Conservation (phyloP, 2,329 filamentous ascomycete species). For the Gremmenia infestans region DNA sequence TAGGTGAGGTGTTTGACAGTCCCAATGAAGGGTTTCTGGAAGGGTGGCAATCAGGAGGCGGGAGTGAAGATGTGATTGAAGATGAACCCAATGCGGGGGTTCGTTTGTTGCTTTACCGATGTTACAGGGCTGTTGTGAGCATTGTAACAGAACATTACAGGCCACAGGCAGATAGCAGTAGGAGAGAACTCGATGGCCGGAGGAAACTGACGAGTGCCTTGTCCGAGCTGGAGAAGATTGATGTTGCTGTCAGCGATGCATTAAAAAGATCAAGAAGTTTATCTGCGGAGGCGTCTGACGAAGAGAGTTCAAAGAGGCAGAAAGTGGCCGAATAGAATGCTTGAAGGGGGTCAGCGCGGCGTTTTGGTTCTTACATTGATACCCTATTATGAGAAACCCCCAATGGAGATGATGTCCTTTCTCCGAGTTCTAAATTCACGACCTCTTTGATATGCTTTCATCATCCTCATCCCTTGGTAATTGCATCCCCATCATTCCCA, state of each 20-base stretch:
- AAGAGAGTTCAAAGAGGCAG: constrained; percentile 18
- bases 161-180: constrained; percentile 42
- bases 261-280: constrained; percentile 22
- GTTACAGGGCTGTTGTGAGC: constrained; percentile 49
- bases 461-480: constrained; percentile 72
- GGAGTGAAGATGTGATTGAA: constrained; percentile 35
- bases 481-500: constrained; percentile 78
- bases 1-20: constrained; percentile 45
- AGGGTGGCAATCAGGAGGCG: constrained; percentile 35
- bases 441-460: neutral
- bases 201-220: constrained; percentile 46
- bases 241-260: constrained; percentile 14
- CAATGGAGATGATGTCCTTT: constrained; percentile 11
- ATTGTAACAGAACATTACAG: constrained; percentile 54
- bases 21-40: constrained; percentile 41
- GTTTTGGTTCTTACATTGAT: constrained; percentile 17
- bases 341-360: constrained; percentile 11
- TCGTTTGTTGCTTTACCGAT: constrained; percentile 51
- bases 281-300: constrained; percentile 8
- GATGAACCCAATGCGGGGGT: constrained; percentile 39
- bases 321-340: constrained; percentile 13
- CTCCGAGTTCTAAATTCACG: neutral
- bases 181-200: constrained; percentile 48
- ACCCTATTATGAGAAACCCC: constrained; percentile 11
- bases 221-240: constrained; percentile 38